These are phyloP conservation scores for Nothophoma quercina DNA, from an alignment of 2,329 filamentous ascomycete species.

Conservation along the genomic window DNA sequence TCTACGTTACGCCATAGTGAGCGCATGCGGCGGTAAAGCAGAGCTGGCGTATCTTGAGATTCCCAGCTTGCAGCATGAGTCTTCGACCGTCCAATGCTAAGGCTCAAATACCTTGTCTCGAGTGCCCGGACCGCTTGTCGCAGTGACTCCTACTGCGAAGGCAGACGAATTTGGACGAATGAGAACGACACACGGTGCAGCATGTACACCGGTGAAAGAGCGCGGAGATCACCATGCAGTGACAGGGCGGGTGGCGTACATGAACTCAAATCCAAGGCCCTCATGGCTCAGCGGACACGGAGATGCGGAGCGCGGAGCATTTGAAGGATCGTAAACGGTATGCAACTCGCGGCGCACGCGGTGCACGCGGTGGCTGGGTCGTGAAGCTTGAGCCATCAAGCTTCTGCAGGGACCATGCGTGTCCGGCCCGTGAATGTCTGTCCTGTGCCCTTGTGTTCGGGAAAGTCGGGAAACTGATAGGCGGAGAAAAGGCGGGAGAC, in stretches of 20 bases:
- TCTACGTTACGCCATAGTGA: not conserved
- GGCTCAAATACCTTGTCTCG: not conserved
- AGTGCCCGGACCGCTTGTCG: no score
- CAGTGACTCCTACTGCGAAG: no score
- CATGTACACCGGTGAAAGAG: not conserved
- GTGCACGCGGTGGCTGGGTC: not conserved
- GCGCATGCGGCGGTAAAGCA: not conserved
- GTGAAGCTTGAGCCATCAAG: slow-evolving; percentile 1
- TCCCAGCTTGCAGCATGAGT: not conserved
- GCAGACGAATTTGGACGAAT: not conserved
- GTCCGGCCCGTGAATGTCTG: not conserved
- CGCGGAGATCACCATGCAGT: not conserved
- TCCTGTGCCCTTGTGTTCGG: not conserved
- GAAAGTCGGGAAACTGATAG: not conserved
- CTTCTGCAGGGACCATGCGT: slow-evolving; percentile 5
- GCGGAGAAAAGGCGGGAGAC: not conserved
- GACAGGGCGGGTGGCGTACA: not conserved
- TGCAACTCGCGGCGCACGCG: not conserved
- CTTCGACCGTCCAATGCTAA: not conserved
- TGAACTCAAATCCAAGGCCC: not conserved
- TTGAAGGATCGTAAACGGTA: not conserved
- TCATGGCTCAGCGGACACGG: not conserved
- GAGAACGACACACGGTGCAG: not conserved
- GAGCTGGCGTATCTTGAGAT: not conserved
- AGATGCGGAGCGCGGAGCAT: not conserved